These are phyloP conservation scores for Diospyros lotus DNA, from an alignment of 148 eudicot genomes.

Conservation along the genomic window DNA sequence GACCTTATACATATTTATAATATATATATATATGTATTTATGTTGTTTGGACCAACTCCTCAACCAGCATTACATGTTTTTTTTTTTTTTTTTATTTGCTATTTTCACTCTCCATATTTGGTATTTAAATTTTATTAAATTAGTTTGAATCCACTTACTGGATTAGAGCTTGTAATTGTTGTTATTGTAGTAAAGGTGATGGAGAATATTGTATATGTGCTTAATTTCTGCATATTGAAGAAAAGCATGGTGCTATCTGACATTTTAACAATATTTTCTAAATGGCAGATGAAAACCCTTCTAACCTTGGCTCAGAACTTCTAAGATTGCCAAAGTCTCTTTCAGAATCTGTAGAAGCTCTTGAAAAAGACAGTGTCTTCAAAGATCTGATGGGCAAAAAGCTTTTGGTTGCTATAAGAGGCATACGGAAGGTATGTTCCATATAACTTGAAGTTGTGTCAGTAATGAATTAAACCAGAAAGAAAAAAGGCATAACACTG, in stretches of 20 bases:
- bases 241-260: not conserved
- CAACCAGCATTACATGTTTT: not conserved
- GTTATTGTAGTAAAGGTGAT: no score
- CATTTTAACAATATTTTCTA: not conserved
- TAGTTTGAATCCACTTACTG: not conserved
- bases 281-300: constrained; percentile 9
- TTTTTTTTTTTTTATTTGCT: not conserved
- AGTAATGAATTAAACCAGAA: not conserved
- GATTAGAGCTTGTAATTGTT: no score
- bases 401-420: constrained; percentile 60
- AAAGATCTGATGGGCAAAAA: constrained; percentile 60
- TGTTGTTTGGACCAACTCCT: not conserved
- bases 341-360: constrained; percentile 69
- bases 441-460: not conserved
- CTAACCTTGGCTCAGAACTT: constrained; percentile 27
- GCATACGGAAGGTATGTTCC: constrained; percentile 64
- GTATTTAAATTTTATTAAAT: not conserved
- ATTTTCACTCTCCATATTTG: not conserved
- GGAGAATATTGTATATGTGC: not conserved
- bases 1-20: not conserved
- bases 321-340: constrained; percentile 68
- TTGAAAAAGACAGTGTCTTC: constrained; percentile 52
- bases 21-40: not conserved
- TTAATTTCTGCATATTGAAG: not conserved
- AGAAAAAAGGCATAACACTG: not conserved